A percentile compares a stretch with the other conserved stretches of the same genome.
Evolutionary conservation across 768 basidiomycete species (phyloP).

Genomic region (Hypholoma fasciculare): DNA sequence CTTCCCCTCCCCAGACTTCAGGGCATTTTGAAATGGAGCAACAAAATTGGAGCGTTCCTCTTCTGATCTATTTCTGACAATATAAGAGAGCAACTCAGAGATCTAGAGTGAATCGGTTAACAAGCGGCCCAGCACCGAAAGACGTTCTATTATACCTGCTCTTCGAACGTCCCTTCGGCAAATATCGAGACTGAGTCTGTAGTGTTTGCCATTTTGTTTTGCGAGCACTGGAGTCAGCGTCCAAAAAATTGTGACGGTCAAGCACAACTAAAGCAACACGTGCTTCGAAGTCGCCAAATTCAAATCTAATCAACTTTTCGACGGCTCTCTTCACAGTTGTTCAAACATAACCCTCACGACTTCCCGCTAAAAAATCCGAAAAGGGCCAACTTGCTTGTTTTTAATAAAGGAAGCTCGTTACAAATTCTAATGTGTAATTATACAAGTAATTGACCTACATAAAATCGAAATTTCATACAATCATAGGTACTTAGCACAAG

Average conservation of each 20-base stretch:
- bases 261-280: conserved; percentile 37
- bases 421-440: too few relatives aligned
- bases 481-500: too few relatives aligned
- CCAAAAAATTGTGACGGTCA: conserved; percentile 30
- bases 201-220: conserved; percentile 51
- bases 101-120: conserved; percentile 46
- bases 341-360: too few relatives aligned
- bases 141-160: conserved; percentile 55
- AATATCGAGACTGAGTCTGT: conserved; percentile 83
- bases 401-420: too few relatives aligned
- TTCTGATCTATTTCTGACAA: conserved; percentile 65
- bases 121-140: background rate
- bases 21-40: conserved; percentile 63
- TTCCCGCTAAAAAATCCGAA: too few relatives aligned
- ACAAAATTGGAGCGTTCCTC: conserved; percentile 64
- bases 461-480: too few relatives aligned
- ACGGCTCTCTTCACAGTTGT: background rate
- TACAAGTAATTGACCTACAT: too few relatives aligned
- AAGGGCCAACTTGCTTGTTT: too few relatives aligned
- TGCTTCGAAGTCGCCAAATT: background rate
- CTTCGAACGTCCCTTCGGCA: conserved; percentile 86
- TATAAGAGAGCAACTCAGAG: conserved; percentile 75
- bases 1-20: conserved; percentile 51
- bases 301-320: background rate
- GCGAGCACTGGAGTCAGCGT: conserved; percentile 20